Conservation (phyloP, 73 alveolate species). For the Stentor roeselii region DNA sequence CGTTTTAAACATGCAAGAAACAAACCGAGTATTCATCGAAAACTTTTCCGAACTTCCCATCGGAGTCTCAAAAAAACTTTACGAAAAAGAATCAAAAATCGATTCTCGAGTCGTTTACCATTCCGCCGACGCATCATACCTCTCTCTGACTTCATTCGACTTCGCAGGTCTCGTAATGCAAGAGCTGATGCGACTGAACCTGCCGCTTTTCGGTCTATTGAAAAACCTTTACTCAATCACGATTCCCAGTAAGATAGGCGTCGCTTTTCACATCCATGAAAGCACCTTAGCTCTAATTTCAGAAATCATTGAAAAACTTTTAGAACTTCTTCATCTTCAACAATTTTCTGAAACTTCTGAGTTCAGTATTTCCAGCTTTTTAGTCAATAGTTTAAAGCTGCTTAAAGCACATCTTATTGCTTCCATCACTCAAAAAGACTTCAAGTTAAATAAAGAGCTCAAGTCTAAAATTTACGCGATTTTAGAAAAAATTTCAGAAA, state of each 20-base stretch:
- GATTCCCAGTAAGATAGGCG: neutral
- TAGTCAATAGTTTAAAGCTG: neutral
- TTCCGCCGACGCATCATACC: neutral
- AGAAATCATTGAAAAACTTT: neutral
- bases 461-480: neutral
- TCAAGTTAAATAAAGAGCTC: neutral
- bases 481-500: neutral
- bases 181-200: neutral
- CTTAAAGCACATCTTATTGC: constrained; percentile 11
- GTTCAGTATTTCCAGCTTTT: neutral
- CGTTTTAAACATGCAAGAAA: neutral
- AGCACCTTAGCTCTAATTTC: neutral
- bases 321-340: neutral
- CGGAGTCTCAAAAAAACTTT: neutral
- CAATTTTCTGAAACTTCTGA: neutral
- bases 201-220: neutral
- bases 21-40: neutral
- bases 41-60: neutral
- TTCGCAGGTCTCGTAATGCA: neutral
- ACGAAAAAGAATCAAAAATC: neutral
- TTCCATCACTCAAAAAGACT: neutral
- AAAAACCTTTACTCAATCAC: neutral
- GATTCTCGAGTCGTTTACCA: neutral
- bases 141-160: neutral
- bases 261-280: neutral